Conservation (phyloP, 2,329 filamentous ascomycete species). For the Byssochlamys sp. region DNA sequence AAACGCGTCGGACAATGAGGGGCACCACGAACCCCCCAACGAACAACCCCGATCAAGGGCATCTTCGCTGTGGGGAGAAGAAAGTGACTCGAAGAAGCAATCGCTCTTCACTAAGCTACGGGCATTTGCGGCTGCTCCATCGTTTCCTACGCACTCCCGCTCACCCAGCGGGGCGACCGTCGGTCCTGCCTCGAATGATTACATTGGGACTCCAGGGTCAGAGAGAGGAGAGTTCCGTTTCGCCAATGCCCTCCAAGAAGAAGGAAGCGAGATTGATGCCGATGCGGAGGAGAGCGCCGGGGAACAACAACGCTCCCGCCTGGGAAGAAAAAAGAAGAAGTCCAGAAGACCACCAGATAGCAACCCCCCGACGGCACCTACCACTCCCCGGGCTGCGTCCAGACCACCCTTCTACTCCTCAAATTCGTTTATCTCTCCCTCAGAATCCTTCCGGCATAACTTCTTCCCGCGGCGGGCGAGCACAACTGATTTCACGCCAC, state of each 20-base stretch:
- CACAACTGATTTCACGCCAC: slow-evolving; percentile 49
- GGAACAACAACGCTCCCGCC: slow-evolving; percentile 47
- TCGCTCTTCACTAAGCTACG: slow-evolving; percentile 72
- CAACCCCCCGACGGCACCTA: slow-evolving; percentile 53
- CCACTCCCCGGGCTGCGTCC: slow-evolving; percentile 44
- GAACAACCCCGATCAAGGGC: slow-evolving; percentile 48
- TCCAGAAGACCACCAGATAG: slow-evolving; percentile 48
- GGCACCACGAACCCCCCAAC: slow-evolving; percentile 19
- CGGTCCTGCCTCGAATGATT: slow-evolving; percentile 28
- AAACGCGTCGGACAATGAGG: slow-evolving; percentile 41
- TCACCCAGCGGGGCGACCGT: slow-evolving; percentile 40
- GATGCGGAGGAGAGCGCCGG: slow-evolving; percentile 81
- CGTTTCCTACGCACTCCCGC: slow-evolving; percentile 41
- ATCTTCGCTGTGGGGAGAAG: slow-evolving; percentile 53
- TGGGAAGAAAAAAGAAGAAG: slow-evolving; percentile 55
- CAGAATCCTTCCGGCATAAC: slow-evolving; percentile 34
- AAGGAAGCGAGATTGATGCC: slow-evolving; percentile 62
- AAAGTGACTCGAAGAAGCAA: slow-evolving; percentile 55
- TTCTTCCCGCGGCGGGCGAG: slow-evolving; percentile 57
- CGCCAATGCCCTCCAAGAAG: slow-evolving; percentile 46
- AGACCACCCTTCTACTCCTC: slow-evolving; percentile 30
- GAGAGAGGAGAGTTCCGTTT: slow-evolving; percentile 43
- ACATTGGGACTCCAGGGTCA: slow-evolving; percentile 37
- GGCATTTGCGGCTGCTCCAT: slow-evolving; percentile 53
- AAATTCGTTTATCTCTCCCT: slow-evolving; percentile 39